A percentile compares a stretch with the other conserved stretches of the same genome.
phyloP scores from a whole-genome alignment of 2,329 filamentous ascomycete genomes.

The Stemphylium beticola region DNA sequence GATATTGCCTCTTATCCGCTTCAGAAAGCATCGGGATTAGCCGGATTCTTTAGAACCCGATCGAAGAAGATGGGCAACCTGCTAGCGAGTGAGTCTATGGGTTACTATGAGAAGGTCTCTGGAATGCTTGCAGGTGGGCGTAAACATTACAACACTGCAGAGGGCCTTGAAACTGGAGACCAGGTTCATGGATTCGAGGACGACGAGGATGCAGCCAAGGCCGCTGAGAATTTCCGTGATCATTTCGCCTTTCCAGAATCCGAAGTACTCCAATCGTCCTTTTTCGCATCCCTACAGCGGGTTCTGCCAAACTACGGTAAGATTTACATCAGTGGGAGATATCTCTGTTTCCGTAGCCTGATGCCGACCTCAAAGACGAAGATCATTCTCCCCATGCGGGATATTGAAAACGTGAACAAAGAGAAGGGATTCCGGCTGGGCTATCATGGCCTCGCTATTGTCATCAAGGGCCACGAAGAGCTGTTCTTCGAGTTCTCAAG shows the following conservation, averaged over 20 bases:
- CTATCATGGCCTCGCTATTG: constrained; percentile 88
- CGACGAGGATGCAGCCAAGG: constrained; percentile 59
- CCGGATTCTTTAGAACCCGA: constrained; percentile 79
- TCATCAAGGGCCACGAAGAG: constrained; percentile 92
- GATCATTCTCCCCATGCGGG: constrained; percentile 84
- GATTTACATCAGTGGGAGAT: constrained; percentile 87
- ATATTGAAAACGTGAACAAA: constrained; percentile 92
- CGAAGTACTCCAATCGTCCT: constrained; percentile 85
- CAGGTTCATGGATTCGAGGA: constrained; percentile 62
- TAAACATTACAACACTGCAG: constrained; percentile 82
- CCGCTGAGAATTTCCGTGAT: constrained; percentile 75
- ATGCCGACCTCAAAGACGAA: constrained; percentile 90
- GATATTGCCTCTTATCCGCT: constrained; percentile 76
- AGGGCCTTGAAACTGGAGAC: constrained; percentile 70
- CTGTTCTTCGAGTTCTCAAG: constrained; percentile 92
- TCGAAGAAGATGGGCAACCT: constrained; percentile 82
- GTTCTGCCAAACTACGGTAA: constrained; percentile 94
- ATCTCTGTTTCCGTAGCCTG: constrained; percentile 91
- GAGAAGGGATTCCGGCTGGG: constrained; percentile 94
- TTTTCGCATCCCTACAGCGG: constrained; percentile 89
- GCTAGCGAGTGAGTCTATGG: constrained; percentile 89
- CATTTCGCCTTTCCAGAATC: constrained; percentile 88
- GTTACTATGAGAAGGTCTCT: constrained; percentile 94
- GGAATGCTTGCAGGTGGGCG: constrained; percentile 95
- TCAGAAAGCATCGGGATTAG: constrained; percentile 81